phyloP scores from a whole-genome alignment of 768 basidiomycete species.

The Phanerodontia chrysosporium region DNA sequence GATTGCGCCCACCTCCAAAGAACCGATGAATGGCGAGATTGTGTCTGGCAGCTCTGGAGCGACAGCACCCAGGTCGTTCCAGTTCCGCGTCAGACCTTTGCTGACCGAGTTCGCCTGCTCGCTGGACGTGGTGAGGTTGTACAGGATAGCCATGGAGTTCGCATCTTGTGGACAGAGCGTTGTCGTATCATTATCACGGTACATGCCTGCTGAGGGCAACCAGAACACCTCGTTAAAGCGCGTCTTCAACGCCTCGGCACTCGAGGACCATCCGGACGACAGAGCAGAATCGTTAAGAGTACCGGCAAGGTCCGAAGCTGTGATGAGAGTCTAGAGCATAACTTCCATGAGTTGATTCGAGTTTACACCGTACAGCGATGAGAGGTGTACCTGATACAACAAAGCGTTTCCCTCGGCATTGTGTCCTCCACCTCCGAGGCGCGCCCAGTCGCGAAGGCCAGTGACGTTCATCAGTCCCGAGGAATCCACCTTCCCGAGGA shows the following conservation, averaged over 20 bases:
- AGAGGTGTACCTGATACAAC: slow-evolving; percentile 37
- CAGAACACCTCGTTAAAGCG: slow-evolving; percentile 51
- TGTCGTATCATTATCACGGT: slow-evolving; percentile 50
- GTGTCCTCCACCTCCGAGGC: slow-evolving; percentile 50
- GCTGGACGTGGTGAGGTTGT: slow-evolving; percentile 40
- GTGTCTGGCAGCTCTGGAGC: slow-evolving; percentile 56
- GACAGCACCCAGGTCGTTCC: slow-evolving; percentile 49
- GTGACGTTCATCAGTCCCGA: slow-evolving; percentile 53
- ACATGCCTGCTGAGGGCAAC: slow-evolving; percentile 44
- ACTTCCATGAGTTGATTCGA: neutral
- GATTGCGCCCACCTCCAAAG: slow-evolving; percentile 49
- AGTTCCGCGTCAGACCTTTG: slow-evolving; percentile 43
- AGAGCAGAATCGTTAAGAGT: slow-evolving; percentile 33
- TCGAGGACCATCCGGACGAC: slow-evolving; percentile 35
- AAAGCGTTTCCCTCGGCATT: slow-evolving; percentile 56
- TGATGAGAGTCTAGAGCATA: slow-evolving; percentile 43
- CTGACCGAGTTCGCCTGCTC: slow-evolving; percentile 41
- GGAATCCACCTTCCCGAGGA: slow-evolving; percentile 47
- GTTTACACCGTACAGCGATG: neutral
- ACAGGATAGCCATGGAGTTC: slow-evolving; percentile 52
- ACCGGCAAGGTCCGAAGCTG: slow-evolving; percentile 40
- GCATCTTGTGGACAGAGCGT: slow-evolving; percentile 53
- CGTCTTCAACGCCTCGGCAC: slow-evolving; percentile 45
- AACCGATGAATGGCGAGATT: slow-evolving; percentile 55
- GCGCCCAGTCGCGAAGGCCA: slow-evolving; percentile 54